Base-by-base conservation (phyloP, 2,329 filamentous ascomycete genomes). In the Paraphaeosphaeria sporulosa region DNA sequence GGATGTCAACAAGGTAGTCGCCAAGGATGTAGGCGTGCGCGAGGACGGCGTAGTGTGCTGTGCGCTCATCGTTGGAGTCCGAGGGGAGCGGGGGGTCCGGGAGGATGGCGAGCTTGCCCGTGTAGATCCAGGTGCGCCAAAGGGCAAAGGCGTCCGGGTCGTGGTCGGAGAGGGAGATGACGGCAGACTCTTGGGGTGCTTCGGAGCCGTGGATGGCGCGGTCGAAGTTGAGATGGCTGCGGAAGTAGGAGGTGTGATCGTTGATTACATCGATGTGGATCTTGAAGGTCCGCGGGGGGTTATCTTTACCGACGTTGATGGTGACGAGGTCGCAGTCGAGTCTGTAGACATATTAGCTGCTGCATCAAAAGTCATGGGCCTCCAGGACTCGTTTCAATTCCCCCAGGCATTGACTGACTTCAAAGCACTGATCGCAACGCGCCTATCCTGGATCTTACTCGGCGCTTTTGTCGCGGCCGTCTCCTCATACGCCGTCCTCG, bases 11-110 rank as follows among this genome's bases (percentile, higher is more conserved):
- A 21, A 69, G 58, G 6, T 59, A 54, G 21, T 68, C 64, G 43
- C 65, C 66, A 9, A 69, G 57, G 6, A 69, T 59, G 55, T 69
- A 71, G 10, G 65, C 57, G 23, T 65, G 55, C 13, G 64, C 63
- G 10, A 68, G 55, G 9, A 55, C 60, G 49, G 61, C 54, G 52
- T 62, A 63, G 36, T 60, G 61, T 2, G 57, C 53, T 21, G 38
- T 34, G 30, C 48, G 25, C 4, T 43, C 38, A 8, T 55, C 47
- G 19, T n/a, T 25, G 30, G n/a, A 48, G 6, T 44, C 52, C 15
- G 30, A 3, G 21, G 42, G 19, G 19, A 46, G 36, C 3, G 52
- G 40, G 19, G 27, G n/a, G 8, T 44, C 40, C 7, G 53, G 49
- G 7, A 56, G 36, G 36, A 55, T 48, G 19, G 58, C 55, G 19